Base-by-base conservation (phyloP, 768 basidiomycete genomes). In the Sutorius australiensis region DNA sequence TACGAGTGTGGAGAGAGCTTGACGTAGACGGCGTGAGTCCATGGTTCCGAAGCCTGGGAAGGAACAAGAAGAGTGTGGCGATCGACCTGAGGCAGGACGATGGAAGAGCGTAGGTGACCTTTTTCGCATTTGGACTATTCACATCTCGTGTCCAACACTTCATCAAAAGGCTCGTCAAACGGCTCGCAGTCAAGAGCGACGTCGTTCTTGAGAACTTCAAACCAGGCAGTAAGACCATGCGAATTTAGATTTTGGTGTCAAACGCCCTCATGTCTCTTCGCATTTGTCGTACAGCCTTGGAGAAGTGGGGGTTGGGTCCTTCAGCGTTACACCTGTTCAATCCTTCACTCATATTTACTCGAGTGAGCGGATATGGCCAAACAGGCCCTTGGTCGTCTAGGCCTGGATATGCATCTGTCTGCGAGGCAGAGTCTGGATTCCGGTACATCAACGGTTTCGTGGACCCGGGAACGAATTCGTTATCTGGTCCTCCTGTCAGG, bases 281-380 rank as follows among this genome's bases (percentile, higher is more conserved):
- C 24, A 24, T 37, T n/a, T 14, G 2, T 50, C 32, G 42, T 34
- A 16, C 58, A 87, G 86, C 85, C 1, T 74, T 88, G 9, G 85
- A 87, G 61, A 85, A 81, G 68, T 87, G 86, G 84, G 73, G 73
- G 1, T 71, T 87, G 33, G 83, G 83, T 6, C 84, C 84, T 2
- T 69, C 68, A 11, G 75, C 76, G 49, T 63, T 87, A 5, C 80
- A 79, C 19, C 83, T 81, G n/a, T 81, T 83, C 55, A 95, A 95
- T 60, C 88, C 92, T 0, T 85, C 83, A 48, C 78, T 98, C 52
- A 90, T 98, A 61, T 94, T 91, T 64, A 95, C 93, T 7, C 91
- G 94, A 56, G 83, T 88, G 19, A 85, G 84, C 56, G 86, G 86
- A 8, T 88, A 86, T 57, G 86, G 86, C 3, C 86, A 88, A 60